These are phyloP conservation scores for Geosmithia flava DNA, from an alignment of 2,329 filamentous ascomycete species.

Conservation along the genomic window DNA sequence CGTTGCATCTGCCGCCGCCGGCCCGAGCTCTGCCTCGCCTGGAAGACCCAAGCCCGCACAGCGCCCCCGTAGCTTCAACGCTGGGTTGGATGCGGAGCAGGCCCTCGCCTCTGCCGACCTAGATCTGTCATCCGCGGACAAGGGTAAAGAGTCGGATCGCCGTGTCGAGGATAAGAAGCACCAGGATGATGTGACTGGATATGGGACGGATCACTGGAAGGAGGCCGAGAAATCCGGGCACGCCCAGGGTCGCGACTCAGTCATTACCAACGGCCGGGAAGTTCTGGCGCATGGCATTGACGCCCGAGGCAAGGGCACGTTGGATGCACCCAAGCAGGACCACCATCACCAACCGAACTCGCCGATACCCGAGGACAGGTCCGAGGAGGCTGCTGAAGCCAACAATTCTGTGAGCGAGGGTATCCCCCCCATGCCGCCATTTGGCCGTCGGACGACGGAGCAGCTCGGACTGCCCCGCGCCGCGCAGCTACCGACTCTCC, in stretches of 20 bases:
- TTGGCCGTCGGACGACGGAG: conserved; percentile 50
- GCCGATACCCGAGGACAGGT: conserved; percentile 7
- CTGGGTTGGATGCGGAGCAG: conserved; percentile 35
- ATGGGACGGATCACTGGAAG: conserved; percentile 66
- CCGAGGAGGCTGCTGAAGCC: conserved; percentile 13
- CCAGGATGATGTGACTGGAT: conserved; percentile 65
- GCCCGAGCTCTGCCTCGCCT: conserved; percentile 9
- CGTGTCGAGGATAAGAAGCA: conserved; percentile 49
- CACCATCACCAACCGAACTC: conserved; percentile 17
- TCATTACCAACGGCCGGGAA: conserved; percentile 56
- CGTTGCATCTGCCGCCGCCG: neutral
- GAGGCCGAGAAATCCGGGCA: conserved; percentile 46
- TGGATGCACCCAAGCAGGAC: conserved; percentile 27
- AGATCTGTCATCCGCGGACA: conserved; percentile 4
- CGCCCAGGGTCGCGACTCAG: conserved; percentile 57
- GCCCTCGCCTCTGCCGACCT: conserved; percentile 35
- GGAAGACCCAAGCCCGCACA: conserved; percentile 1
- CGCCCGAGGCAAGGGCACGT: conserved; percentile 49
- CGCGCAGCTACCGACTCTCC: conserved; percentile 59
- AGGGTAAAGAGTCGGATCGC: conserved; percentile 11
- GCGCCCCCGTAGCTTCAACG: conserved; percentile 52
- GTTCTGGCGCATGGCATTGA: conserved; percentile 54
- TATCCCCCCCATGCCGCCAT: conserved; percentile 45
- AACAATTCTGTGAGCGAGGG: conserved; percentile 23
- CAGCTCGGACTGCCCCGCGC: conserved; percentile 55